A percentile compares a stretch with the other conserved stretches of the same genome.
Evolutionary conservation across 192 early-diverging fungal species (phyloP).

Genomic region (Backusella tuberculispora): DNA sequence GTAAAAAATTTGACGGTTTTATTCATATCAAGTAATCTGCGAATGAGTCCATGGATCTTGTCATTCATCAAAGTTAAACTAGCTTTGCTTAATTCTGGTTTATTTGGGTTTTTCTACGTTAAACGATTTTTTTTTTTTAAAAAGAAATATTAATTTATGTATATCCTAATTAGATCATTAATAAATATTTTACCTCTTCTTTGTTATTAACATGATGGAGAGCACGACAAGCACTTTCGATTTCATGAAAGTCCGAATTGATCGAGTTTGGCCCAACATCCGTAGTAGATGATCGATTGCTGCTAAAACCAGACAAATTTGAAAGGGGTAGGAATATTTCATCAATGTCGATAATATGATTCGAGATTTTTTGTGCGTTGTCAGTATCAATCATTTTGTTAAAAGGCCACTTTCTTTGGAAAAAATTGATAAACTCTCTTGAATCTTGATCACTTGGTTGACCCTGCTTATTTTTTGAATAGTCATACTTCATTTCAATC

Average conservation of each 20-base stretch:
- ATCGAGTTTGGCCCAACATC: no score
- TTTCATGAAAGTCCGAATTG: background rate
- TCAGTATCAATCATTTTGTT: background rate
- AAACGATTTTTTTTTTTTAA: background rate
- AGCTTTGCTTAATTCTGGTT: no score
- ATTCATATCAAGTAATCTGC: background rate
- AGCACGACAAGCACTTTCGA: constrained; percentile 17
- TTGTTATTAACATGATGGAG: background rate
- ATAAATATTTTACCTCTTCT: background rate
- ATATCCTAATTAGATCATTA: background rate
- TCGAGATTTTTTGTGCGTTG: background rate
- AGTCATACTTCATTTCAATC: background rate
- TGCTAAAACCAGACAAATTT: background rate
- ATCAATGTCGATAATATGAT: background rate
- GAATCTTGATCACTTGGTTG: background rate
- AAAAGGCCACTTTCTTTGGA: background rate
- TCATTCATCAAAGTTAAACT: background rate
- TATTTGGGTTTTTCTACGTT: background rate
- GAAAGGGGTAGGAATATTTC: constrained; percentile 14
- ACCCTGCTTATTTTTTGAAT: background rate
- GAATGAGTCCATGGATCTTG: background rate
- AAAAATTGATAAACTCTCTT: background rate
- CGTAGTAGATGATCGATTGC: background rate
- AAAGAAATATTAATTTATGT: no score
- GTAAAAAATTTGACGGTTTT: background rate